Percentiles rank a stretch among this genome's conserved stretches.
phyloP scores from a whole-genome alignment of 306 rosid species.

The Gynostemma pentaphyllum region DNA sequence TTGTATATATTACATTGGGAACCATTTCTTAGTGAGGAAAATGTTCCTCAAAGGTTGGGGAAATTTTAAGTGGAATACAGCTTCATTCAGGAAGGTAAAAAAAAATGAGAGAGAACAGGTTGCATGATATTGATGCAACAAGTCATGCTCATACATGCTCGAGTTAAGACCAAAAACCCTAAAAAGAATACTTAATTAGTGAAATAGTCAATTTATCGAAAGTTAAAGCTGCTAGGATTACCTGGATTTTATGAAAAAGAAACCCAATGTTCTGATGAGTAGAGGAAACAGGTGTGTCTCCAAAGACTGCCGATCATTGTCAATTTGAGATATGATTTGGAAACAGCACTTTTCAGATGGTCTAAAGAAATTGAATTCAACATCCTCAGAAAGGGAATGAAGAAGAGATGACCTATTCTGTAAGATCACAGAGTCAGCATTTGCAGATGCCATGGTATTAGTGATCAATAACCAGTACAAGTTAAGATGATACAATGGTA shows the following conservation, averaged over 20 bases:
- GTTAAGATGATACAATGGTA: not conserved
- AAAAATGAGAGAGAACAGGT: too few relatives aligned
- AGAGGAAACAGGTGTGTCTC: slow-evolving; percentile 53
- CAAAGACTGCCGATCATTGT: slow-evolving; percentile 18
- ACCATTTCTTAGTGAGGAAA: not conserved
- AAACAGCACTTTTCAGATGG: slow-evolving; percentile 24
- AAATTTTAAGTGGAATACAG: not conserved
- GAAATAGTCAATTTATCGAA: not conserved
- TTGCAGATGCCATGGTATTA: not conserved
- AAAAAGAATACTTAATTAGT: not conserved
- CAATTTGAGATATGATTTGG: slow-evolving; percentile 14
- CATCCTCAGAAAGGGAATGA: slow-evolving; percentile 23
- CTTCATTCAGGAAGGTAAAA: too few relatives aligned
- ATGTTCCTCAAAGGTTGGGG: not conserved
- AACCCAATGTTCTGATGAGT: slow-evolving; percentile 54
- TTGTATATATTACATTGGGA: not conserved
- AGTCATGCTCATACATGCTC: not conserved
- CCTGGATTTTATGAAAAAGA: slow-evolving; percentile 75
- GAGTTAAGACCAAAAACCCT: not conserved
- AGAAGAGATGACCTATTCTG: slow-evolving; percentile 69
- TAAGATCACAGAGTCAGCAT: slow-evolving; percentile 22
- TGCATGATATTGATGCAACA: too few relatives aligned
- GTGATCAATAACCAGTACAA: not conserved
- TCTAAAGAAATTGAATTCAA: slow-evolving; percentile 33
- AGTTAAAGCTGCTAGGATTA: slow-evolving; percentile 19